Evolutionary conservation across 2,329 filamentous ascomycete species (phyloP), one percentile per base, ranked within the genome.

Genomic region (Scedosporium boydii): DNA sequence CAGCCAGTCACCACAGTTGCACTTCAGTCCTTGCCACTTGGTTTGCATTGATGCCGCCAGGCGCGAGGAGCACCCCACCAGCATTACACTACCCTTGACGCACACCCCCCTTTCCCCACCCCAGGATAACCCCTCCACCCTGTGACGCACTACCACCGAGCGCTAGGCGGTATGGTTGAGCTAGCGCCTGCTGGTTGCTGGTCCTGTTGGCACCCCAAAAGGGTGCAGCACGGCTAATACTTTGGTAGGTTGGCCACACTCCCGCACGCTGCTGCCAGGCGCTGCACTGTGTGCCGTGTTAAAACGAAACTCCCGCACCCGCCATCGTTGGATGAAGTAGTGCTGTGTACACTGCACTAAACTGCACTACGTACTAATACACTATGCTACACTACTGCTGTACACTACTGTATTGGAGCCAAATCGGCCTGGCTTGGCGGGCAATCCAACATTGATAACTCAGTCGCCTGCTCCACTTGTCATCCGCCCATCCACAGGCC

Each of bases 231-330:
- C 29, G 29, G 44, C 44, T 46, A 46, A 34, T 34, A 10, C 29
- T 9, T 34, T 10, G 29, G 42, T 18, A 14, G 42, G 42, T 9
- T 46, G 42, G 42, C 10, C 12, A 46, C 3, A 46, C 10, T 26
- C n/a, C 21, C 21, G 48, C n/a, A 26, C 7, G 18, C 44, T 48
- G 44, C n/a, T n/a, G n/a, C n/a, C n/a, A n/a, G n/a, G n/a, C 44
- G 18, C 44, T 48, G 44, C 44, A 48, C 48, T 21, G 48, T 26
- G 27, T 21, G n/a, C 21, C 48, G 18, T 53, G 48, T 53, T 53
- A 53, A 53, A 53, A 53, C 48, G 48, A 53, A 53, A 53, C 48
- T 53, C 48, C 29, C 48, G 48, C 48, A 53, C 48, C 48, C 48
- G 48, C 29, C 29, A 34, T 34, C 6, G 48, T 53, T 26, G 48